Evolutionary conservation across 2,329 filamentous ascomycete species (phyloP).

Genomic region (Tolypocladium ovalisporum): DNA sequence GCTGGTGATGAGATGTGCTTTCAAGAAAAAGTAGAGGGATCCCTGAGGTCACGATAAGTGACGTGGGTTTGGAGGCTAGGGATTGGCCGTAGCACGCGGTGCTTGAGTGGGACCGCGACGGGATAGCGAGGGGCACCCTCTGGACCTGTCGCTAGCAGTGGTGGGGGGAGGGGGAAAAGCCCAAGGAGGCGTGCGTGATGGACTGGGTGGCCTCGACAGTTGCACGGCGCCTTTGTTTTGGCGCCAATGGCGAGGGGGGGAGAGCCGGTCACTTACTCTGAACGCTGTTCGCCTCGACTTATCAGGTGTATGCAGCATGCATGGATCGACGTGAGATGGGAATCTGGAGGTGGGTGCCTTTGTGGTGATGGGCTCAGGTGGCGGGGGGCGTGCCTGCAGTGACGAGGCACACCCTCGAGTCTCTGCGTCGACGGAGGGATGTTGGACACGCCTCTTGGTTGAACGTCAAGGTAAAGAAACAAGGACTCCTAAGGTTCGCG

Average conservation of each 20-base stretch:
- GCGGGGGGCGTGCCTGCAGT: background rate
- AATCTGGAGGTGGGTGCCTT: background rate
- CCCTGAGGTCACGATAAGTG: background rate
- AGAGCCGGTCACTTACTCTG: background rate
- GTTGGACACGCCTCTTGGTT: background rate
- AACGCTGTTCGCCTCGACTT: background rate
- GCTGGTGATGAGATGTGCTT: conserved; percentile 1
- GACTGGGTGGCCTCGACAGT: background rate
- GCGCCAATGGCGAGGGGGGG: too few species aligned
- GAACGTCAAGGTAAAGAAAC: background rate
- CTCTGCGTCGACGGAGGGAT: background rate
- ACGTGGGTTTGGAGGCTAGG: conserved; percentile 13
- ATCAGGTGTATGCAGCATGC: background rate
- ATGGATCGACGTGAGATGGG: background rate
- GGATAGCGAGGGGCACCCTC: conserved; percentile 2
- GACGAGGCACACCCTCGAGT: background rate
- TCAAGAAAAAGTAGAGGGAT: background rate
- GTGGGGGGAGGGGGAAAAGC: background rate
- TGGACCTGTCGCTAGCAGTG: background rate
- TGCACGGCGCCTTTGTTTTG: background rate
- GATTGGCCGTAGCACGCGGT: conserved; percentile 21
- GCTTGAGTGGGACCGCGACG: conserved; percentile 24
- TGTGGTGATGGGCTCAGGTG: background rate
- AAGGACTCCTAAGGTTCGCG: too few species aligned
- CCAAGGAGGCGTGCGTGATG: background rate